Evolutionary conservation across 352 stramenopile species (phyloP), one percentile per base, ranked within the genome.

Genomic region (Phytopythium helicoides): DNA sequence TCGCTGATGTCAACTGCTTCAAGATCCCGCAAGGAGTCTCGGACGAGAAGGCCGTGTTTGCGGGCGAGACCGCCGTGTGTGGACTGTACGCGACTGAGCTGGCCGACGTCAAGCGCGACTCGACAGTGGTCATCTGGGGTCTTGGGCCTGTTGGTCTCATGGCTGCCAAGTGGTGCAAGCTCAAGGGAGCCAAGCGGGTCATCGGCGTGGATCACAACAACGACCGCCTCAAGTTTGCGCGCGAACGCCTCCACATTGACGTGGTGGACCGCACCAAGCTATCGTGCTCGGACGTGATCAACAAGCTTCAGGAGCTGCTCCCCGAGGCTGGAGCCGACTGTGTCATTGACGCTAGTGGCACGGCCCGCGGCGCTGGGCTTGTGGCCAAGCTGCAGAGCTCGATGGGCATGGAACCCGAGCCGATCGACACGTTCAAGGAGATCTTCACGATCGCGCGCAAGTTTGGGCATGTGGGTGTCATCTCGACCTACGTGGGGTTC

Each of bases 1-100:
- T 82, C 39, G 82, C 58, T 4, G 82, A 93, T 26, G 46, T 73
- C 21, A 93, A 89, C 65, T 88, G 78, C 56, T 79, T 77, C 54
- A 77, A 78, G 60, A 35, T 90, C 14, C 80, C 80, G 7, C 68
- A 68, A 15, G 57, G 63, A 28, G 53, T 90, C 12, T 56, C 61
- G 11, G 74, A 87, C 25, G 76, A 91, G 19, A 85, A 90, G 41
- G 83, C 78, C 0, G n/a, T 93, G 22, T 46, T 90, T 3, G 76
- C 76, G 39, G 66, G 68, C 18, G 78, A 90, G 60, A 90, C 79
- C 5, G 71, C 73, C 7, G 56, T 57, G 1, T 77, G 76, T 36
- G 78, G 66, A 8, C 62, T 92, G 36, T 78, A 91, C 49, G 82
- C 80, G 28, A 70, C 81, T 0, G 69, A 88, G 21, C 66, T 77